Evolutionary conservation across 1,284 basidiomycete genomes (phyloP).

Genomic region (Leccinum subrobustum): DNA sequence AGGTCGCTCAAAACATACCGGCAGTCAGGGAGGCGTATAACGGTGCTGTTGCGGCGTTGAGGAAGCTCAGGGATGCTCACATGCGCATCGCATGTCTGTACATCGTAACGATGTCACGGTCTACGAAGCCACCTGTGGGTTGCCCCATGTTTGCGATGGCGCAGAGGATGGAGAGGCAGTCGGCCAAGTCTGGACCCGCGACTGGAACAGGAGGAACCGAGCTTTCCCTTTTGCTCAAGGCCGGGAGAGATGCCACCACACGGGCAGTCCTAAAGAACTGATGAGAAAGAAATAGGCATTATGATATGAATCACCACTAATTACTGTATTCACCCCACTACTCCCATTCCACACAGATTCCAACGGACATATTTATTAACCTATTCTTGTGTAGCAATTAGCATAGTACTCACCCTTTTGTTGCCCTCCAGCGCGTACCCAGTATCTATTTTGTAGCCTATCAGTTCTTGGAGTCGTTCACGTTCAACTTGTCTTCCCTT

Average conservation of each 20-base stretch:
- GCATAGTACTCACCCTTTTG: constrained; percentile 17
- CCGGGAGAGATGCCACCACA: constrained; percentile 82
- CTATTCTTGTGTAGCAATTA: constrained; percentile 31
- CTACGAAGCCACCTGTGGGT: constrained; percentile 43
- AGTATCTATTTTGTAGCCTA: constrained; percentile 23
- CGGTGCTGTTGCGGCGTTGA: constrained; percentile 72
- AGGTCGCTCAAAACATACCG: constrained; percentile 54
- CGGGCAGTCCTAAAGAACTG: constrained; percentile 51
- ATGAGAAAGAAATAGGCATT: background rate
- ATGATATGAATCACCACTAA: constrained; percentile 13
- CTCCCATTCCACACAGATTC: background rate
- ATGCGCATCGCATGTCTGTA: constrained; percentile 89
- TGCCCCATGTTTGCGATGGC: constrained; percentile 57
- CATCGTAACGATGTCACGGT: constrained; percentile 72
- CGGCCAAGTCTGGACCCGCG: constrained; percentile 46
- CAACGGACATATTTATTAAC: constrained; percentile 29
- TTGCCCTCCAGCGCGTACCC: constrained; percentile 6
- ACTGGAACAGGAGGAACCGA: constrained; percentile 88
- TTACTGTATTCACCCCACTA: constrained; percentile 8
- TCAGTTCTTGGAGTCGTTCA: constrained; percentile 1
- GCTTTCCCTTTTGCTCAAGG: constrained; percentile 79
- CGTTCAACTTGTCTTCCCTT: background rate
- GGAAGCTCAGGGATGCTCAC: constrained; percentile 82
- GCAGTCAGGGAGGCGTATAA: constrained; percentile 76
- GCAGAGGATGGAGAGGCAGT: constrained; percentile 47